Evolutionary conservation across 2,329 filamentous ascomycete genomes (phyloP).

Genomic region (Cryphonectria japonica): DNA sequence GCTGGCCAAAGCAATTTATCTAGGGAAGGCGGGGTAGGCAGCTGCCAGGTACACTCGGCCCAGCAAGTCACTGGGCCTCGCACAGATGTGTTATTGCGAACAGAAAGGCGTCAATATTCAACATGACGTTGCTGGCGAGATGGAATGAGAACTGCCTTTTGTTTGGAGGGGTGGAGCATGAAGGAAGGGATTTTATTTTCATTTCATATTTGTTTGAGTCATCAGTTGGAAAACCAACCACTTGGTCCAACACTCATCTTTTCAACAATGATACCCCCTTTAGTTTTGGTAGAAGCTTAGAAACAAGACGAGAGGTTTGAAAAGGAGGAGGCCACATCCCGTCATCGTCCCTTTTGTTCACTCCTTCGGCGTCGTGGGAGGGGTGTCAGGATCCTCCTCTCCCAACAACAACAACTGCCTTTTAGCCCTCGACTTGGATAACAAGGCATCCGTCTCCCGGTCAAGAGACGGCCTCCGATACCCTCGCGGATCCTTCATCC

Average conservation of each 20-base stretch:
- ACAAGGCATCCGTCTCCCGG: neutral
- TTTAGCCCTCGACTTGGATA: neutral
- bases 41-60: too few relatives aligned
- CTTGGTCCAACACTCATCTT: slow-evolving; percentile 2
- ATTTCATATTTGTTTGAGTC: neutral
- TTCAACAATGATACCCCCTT: slow-evolving; percentile 17
- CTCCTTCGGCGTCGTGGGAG: neutral
- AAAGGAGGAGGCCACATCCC: neutral
- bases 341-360: too few relatives aligned
- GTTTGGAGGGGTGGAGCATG: too few relatives aligned
- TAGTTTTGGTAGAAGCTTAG: neutral
- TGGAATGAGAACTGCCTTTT: neutral
- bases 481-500: slow-evolving; percentile 24
- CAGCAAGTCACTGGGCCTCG: neutral
- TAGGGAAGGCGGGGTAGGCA: neutral
- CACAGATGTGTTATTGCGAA: neutral
- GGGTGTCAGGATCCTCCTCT: neutral
- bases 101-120: slow-evolving; percentile 7
- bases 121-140: slow-evolving; percentile 8
- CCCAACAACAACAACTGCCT: too few relatives aligned
- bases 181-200: neutral
- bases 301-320: neutral
- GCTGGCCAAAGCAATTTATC: neutral
- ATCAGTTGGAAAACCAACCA: neutral
- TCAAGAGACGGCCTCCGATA: slow-evolving; percentile 19